Evolutionary conservation across 139 green algal genomes (phyloP), one percentile per base, ranked within the genome.

Genomic region (Chlamydomonas incerta): DNA sequence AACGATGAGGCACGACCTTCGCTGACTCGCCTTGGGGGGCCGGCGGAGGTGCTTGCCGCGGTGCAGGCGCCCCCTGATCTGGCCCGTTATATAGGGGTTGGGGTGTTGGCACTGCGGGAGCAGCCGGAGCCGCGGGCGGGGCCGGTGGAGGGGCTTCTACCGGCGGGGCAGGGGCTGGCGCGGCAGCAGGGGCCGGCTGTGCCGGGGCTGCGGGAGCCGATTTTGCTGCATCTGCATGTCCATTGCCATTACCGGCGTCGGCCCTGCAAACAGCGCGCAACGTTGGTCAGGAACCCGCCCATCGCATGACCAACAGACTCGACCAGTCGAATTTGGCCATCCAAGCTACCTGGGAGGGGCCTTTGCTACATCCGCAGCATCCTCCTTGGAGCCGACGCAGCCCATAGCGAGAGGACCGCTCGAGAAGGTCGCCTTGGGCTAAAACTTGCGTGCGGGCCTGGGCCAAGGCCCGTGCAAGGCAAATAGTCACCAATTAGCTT

Each of bases 61-160:
- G 23, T 34, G 31, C 20, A 15, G 65, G 79, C 14, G 31, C 10
- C 28, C 21, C 9, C 2, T 18, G 26, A 35, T 74, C 66, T 1
- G 80, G 80, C 60, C 80, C 72, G 3, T 58, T 68, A n/a, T 85
- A 85, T 26, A 85, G 37, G 17, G 80, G 80, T 31, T 85, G 80
- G 17, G 80, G 66, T 28, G 80, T 63, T 24, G 66, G 46, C 15
- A 20, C n/a, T 9, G n/a, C 28, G 28, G 28, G 60, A 13, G 75
- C 34, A 47, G 60, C 3, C 2, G 14, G 33, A 4, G 62, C 24
- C 4, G 58, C 76, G 8, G 76, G 46, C 1, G 17, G 41, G 17
- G 62, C 31, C 58, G 57, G 79, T 35, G 26, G 57, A 4, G 66
- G 34, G 57, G 76, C 74, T 60, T 82, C 34, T 35, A 82, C 74